phyloP scores from a whole-genome alignment of 495 filamentous ascomycete genomes.

The Aspergillus kassunensis region DNA sequence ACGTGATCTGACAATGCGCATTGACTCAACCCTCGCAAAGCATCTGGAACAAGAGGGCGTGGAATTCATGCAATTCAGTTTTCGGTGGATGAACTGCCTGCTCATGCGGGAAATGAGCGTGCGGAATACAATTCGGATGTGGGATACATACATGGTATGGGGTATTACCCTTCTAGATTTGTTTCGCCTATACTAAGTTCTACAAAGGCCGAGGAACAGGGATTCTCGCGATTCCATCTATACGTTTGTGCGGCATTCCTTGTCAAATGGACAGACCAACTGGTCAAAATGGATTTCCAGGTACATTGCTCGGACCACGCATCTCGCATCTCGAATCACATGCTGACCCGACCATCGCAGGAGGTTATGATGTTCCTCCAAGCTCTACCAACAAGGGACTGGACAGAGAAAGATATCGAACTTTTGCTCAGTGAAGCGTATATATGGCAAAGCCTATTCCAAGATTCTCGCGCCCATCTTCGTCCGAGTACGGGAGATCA shows the following conservation, averaged over 20 bases:
- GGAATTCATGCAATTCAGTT: slow-evolving; percentile 98
- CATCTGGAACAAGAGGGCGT: slow-evolving; percentile 87
- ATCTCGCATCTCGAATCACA: neutral
- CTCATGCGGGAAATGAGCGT: slow-evolving; percentile 97
- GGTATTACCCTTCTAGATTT: neutral
- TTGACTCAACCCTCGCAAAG: slow-evolving; percentile 78
- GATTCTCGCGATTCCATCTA: slow-evolving; percentile 95
- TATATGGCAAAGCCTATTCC: slow-evolving; percentile 92
- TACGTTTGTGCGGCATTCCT: slow-evolving; percentile 98
- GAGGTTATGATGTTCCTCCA: slow-evolving; percentile 99
- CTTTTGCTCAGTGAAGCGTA: slow-evolving; percentile 91
- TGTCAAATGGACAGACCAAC: slow-evolving; percentile 96
- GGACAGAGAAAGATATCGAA: slow-evolving; percentile 98
- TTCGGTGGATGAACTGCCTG: slow-evolving; percentile 99
- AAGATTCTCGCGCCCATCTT: slow-evolving; percentile 82
- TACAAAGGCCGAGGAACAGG: slow-evolving; percentile 87
- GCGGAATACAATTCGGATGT: slow-evolving; percentile 95
- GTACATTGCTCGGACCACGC: slow-evolving; percentile 24
- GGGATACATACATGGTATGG: slow-evolving; percentile 96
- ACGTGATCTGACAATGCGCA: slow-evolving; percentile 82
- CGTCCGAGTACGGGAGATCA: slow-evolving; percentile 42
- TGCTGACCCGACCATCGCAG: slow-evolving; percentile 37
- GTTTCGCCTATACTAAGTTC: slow-evolving; percentile 18
- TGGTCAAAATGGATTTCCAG: slow-evolving; percentile 95
- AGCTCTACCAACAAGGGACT: slow-evolving; percentile 85